phyloP scores from a whole-genome alignment of 345 rosid genomes.

The Populus tremula region DNA sequence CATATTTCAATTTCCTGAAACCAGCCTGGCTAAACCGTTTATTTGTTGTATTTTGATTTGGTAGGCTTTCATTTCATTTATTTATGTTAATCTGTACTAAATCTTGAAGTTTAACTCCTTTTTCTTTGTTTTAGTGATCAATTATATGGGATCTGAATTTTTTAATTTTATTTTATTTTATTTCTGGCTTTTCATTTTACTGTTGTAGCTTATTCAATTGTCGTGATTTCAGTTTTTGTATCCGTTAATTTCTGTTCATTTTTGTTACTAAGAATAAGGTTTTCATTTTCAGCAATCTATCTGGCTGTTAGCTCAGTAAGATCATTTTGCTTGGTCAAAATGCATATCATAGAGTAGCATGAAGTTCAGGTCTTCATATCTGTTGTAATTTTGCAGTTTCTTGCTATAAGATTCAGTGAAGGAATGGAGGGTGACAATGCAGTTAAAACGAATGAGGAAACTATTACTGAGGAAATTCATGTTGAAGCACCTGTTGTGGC shows the following conservation, averaged over 20 bases:
- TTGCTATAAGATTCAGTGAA: conserved; percentile 5
- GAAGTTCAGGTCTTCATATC: background rate
- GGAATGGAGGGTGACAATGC: conserved; percentile 62
- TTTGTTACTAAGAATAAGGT: background rate
- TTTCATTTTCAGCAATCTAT: background rate
- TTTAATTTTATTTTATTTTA: background rate
- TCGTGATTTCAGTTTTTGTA: background rate
- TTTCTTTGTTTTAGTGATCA: conserved; percentile 1
- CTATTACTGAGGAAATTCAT: conserved; percentile 23
- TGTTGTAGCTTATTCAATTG: background rate
- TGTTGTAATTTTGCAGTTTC: conserved; percentile 23
- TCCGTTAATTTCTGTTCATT: background rate
- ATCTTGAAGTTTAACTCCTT: background rate
- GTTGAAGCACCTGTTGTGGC: conserved; percentile 29
- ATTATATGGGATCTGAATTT: conserved; percentile 2
- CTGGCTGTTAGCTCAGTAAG: background rate
- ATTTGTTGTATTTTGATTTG: background rate
- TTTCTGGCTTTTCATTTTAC: no score
- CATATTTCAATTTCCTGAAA: background rate
- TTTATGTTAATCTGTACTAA: background rate
- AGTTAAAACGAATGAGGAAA: conserved; percentile 36
- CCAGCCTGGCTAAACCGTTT: background rate
- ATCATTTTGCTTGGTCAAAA: background rate
- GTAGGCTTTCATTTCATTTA: background rate
- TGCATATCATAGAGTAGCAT: background rate